Percentiles rank a stretch among this genome's conserved stretches.
phyloP scores from a whole-genome alignment of 2,329 filamentous ascomycete species.

The Orbilia javanica region DNA sequence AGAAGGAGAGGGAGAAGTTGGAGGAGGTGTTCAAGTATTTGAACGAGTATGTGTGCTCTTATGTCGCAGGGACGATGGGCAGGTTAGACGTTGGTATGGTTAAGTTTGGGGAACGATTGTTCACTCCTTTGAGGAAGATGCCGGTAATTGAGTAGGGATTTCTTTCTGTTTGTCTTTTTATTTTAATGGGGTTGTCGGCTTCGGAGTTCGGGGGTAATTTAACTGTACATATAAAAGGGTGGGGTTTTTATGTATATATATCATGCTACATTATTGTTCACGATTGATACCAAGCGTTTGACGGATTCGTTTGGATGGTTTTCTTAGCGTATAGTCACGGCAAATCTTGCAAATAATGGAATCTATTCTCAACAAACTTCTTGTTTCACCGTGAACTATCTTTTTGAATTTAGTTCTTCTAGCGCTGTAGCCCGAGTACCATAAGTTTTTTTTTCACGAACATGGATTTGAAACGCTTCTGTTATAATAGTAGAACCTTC shows the following conservation, averaged over 20 bases:
- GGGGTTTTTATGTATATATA: not conserved
- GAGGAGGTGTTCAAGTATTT: slow-evolving; percentile 40
- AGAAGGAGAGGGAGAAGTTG: slow-evolving; percentile 25
- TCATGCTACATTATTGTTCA: not conserved
- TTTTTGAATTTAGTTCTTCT: too few species aligned
- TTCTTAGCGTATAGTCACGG: too few species aligned
- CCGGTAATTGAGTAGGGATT: not conserved
- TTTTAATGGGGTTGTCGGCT: not conserved
- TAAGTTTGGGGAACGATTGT: slow-evolving; percentile 48
- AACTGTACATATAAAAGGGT: not conserved
- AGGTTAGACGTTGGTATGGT: slow-evolving; percentile 44
- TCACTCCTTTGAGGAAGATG: slow-evolving; percentile 35
- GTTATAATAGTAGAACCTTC: too few species aligned
- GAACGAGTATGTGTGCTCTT: slow-evolving; percentile 44
- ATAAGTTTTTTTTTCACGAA: too few species aligned
- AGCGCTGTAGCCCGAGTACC: too few species aligned
- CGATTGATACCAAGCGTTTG: not conserved
- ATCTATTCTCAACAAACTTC: too few species aligned
- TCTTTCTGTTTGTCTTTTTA: not conserved
- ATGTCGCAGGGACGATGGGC: slow-evolving; percentile 39
- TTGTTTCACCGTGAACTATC: too few species aligned
- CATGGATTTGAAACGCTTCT: too few species aligned
- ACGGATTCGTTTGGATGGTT: too few species aligned
- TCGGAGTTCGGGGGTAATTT: not conserved
- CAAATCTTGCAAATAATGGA: too few species aligned